Evolutionary conservation across 2,329 filamentous ascomycete species (phyloP).

Genomic region (Fusarium bactridioides): DNA sequence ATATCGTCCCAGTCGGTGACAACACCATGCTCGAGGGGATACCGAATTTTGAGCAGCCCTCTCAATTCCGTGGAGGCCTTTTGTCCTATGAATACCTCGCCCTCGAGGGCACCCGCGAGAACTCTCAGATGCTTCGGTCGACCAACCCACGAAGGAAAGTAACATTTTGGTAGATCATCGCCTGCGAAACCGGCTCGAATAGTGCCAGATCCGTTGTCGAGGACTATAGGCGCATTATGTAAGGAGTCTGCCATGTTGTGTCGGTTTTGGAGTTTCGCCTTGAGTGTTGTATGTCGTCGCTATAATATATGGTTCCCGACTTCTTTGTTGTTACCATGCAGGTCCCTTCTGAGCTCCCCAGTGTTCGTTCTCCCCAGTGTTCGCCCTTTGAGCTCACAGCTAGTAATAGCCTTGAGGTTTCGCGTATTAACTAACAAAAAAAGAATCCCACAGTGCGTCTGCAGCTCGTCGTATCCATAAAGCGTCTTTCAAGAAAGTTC

Average conservation of each 20-base stretch:
- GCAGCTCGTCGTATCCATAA: constrained; percentile 36
- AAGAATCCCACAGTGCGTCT: not conserved
- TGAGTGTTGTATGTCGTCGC: constrained; percentile 13
- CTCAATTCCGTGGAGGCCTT: constrained; percentile 87
- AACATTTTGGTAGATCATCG: constrained; percentile 94
- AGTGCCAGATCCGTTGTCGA: constrained; percentile 98
- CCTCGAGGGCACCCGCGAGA: constrained; percentile 94
- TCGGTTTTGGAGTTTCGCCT: not conserved
- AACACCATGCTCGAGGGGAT: constrained; percentile 96
- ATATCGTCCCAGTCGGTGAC: constrained; percentile 99
- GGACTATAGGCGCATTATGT: constrained; percentile 97
- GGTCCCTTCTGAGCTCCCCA: constrained; percentile 33
- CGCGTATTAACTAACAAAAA: constrained; percentile 7
- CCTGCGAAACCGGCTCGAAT: constrained; percentile 97
- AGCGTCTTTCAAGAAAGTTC: constrained; percentile 10
- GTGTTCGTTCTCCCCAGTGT: constrained; percentile 7
- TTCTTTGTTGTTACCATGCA: constrained; percentile 26
- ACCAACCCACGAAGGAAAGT: constrained; percentile 96
- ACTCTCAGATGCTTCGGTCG: constrained; percentile 95
- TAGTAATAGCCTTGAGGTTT: constrained; percentile 13
- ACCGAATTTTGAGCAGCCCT: constrained; percentile 92
- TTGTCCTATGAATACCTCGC: constrained; percentile 95
- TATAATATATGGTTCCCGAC: constrained; percentile 30
- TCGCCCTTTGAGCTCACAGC: constrained; percentile 29
- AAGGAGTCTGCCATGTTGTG: constrained; percentile 67